Base-by-base conservation (phyloP, 1,284 basidiomycete species). In the Laetiporus sulphureus region DNA sequence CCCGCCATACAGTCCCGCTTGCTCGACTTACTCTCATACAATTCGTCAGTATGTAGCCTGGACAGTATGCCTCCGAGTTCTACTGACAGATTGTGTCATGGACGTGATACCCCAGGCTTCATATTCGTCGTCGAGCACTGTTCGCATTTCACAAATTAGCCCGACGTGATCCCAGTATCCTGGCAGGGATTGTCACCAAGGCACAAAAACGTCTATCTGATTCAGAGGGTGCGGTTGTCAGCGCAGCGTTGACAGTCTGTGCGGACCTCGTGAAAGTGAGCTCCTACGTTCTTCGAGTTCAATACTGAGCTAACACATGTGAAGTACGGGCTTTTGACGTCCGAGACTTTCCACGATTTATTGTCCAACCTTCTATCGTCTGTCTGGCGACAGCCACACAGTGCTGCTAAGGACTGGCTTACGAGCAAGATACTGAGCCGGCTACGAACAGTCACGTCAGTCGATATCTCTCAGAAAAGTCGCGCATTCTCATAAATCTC, bases 1-100 rank as follows among this genome's bases (percentile, higher is more conserved):
- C 84, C 86, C 11, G 85, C 86, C 2, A 69, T 89, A 7, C 77
- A 82, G 53, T 61, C 69, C n/a, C 77, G 76, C 38, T 60, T 90
- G 7, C 67, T 73, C 32, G 69, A 76, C 42, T 65, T 88, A 15
- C 64, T 88, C 15, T 75, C 73, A 31, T 80, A 88, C 55, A 70
- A 72, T 54, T 81, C 79, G 86, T 89, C 70, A 79, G 84, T 75
- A 67, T 58, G 63, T 67, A 57, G 58, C 44, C 35, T 43, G 18
- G 41, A 21, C 38, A 34, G 20, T 31, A 13, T 44, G 42, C 43
- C 37, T 37, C 3, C 12, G 40, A 19, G 5, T 15, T 36, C n/a
- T n/a, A n/a, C n/a, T n/a, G n/a, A n/a, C n/a, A n/a, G n/a, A n/a
- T n/a, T n/a, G n/a, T n/a, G n/a, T n/a, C n/a, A n/a, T n/a, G n/a